Base-by-base conservation (phyloP, 805 yeast genomes). In the Teunomyces stri region DNA sequence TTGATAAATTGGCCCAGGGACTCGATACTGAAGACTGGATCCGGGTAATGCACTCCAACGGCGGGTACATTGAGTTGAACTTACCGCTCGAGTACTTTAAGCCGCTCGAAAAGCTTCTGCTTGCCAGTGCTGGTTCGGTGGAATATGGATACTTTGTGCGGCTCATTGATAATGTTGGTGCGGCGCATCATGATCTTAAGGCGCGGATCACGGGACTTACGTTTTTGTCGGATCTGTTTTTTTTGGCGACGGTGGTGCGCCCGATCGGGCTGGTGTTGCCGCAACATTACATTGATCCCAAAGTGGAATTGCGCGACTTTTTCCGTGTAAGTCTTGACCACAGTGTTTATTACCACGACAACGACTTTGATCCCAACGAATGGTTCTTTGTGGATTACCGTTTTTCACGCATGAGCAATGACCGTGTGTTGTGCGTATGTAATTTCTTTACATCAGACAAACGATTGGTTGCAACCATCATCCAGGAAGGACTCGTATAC, bases 311-410 rank as follows among this genome's bases (percentile, higher is more conserved):
- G 29, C 15, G 16, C 12, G 45, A 57, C 16, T 69, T 64, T 47
- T 70, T 70, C 56, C 56, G 75, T 34, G 74, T 68, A 2, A 63
- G 70, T 34, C 59, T 70, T 43, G 75, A 70, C 50, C 75, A 70
- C 49, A 42, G 67, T 3, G 56, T 70, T 6, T 65, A 52, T 48
- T 62, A 62, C 54, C 74, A 70, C 51, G 74, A 70, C 47, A 54
- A 43, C 3, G 61, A 70, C 39, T 70, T 63, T 37, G 70, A 68
- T 47, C 65, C 72, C 1, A 64, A 68, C 30, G 53, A 61, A 30
- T 70, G 69, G 69, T 43, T 70, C 53, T 70, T 61, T 45, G 42
- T 69, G 49, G 73, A 68, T 50, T 69, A 58, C 52, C 53, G 54
- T 39, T 70, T 67, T 45, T 45, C 52, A 31, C 55, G 68, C 30